Evolutionary conservation across 768 basidiomycete species (phyloP), one percentile per base, ranked within the genome.

Genomic region (Suillus subluteus): DNA sequence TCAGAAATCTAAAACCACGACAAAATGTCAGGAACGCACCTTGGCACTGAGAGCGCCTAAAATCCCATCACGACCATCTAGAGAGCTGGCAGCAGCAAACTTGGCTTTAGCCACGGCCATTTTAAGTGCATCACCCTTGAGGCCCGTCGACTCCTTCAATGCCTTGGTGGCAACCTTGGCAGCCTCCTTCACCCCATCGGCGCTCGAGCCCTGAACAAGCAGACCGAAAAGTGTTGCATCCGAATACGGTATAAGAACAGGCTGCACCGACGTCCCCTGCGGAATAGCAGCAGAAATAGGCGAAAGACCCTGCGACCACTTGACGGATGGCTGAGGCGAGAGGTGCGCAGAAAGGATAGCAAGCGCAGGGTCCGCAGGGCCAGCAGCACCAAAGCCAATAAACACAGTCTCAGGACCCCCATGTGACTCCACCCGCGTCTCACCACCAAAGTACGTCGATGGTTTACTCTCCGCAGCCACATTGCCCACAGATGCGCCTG

Each of bases 161-260:
- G 86, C 89, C 65, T 86, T 81, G 37, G 92, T 88, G 38, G 89
- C 89, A n/a, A 82, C 82, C 78, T 88, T 87, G 21, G 85, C 87
- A 26, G 89, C 92, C 65, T 88, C 85, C 70, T 84, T 88, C 56
- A 94, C 89, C 62, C 82, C 86, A 54, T 83, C 82, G 2, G 84
- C 75, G 30, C 89, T 90, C 44, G 82, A 76, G 7, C 88, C 94
- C 74, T 92, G 88, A 43, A 98, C 82, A 63, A 94, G 79, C 65
- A 98, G 79, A 66, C 96, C 96, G 67, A 97, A 88, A 62, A 99
- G 84, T 8, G 91, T 83, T 4, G 95, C 96, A 75, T 99, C 97
- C 18, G 95, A 94, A 81, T 99, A 99, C 16, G 92, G 90, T 15
- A 96, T 82, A 74, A 93, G 87, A 63, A 98, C 88, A 13, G 90